phyloP scores from a whole-genome alignment of 192 early-diverging fungal genomes.

The Irineochytrium annulatum region DNA sequence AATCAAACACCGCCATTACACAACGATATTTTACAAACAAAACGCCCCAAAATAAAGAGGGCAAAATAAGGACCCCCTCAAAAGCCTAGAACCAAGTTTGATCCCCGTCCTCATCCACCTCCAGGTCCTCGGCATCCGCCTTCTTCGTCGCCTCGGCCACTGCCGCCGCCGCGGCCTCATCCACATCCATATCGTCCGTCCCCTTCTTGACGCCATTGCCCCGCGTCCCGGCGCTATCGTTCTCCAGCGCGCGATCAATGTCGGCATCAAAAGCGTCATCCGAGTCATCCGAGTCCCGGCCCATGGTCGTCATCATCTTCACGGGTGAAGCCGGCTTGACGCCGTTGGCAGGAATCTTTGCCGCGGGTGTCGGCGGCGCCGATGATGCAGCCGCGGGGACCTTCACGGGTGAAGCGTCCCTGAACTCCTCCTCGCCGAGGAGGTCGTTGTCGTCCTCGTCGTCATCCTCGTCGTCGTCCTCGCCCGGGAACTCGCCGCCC shows the following conservation, averaged over 20 bases:
- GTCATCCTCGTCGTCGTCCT: slow-evolving; percentile 5
- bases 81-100: no score
- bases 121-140: neutral
- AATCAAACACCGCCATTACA: no score
- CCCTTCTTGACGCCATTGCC: neutral
- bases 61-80: no score
- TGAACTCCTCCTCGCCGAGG: neutral
- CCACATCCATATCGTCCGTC: neutral
- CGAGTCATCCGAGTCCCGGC: neutral
- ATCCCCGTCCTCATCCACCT: neutral
- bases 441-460: neutral
- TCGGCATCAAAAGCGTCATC: neutral
- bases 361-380: neutral
- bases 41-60: no score
- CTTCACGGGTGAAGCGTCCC: neutral
- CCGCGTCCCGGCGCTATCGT: neutral
- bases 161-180: neutral
- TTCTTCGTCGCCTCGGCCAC: neutral
- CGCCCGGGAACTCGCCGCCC: neutral
- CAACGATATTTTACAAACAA: no score
- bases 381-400: neutral
- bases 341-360: neutral
- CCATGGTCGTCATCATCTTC: neutral
- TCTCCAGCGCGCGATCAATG: neutral
- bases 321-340: neutral